A percentile compares a stretch with the other conserved stretches of the same genome.
Evolutionary conservation across 257 asterid species (phyloP).

Genomic region (Orobanche coerulescens): DNA sequence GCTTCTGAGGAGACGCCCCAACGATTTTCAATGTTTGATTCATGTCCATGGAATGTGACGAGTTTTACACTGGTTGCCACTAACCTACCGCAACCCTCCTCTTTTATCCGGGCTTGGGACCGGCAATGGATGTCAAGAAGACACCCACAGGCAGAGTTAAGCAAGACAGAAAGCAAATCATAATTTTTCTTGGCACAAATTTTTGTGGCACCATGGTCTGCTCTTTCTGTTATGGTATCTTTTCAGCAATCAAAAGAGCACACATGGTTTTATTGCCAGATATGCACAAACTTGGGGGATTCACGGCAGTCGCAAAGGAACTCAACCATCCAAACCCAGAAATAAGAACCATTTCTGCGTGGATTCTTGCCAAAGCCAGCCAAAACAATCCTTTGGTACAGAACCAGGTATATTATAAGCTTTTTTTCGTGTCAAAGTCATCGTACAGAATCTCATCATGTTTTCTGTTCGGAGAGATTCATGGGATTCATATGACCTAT

Average conservation of each 20-base stretch:
- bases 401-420: constrained; percentile 49
- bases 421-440: constrained; percentile 4
- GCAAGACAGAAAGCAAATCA: neutral
- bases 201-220: neutral
- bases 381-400: constrained; percentile 75
- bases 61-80: too few species aligned
- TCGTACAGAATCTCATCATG: neutral
- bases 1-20: too few species aligned
- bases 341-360: constrained; percentile 63
- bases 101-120: too few species aligned
- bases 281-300: constrained; percentile 73
- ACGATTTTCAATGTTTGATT: too few species aligned
- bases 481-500: constrained; percentile 6
- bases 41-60: too few species aligned
- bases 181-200: neutral
- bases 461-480: neutral
- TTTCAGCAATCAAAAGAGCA: neutral
- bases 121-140: too few species aligned
- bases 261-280: constrained; percentile 34
- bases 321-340: constrained; percentile 44
- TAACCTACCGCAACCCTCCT: too few species aligned
- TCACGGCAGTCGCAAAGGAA: constrained; percentile 39
- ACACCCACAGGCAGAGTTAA: too few species aligned
- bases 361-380: constrained; percentile 83
- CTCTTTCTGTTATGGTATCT: neutral